phyloP scores from a whole-genome alignment of 345 rosid species.

The Eucalyptus sp. region DNA sequence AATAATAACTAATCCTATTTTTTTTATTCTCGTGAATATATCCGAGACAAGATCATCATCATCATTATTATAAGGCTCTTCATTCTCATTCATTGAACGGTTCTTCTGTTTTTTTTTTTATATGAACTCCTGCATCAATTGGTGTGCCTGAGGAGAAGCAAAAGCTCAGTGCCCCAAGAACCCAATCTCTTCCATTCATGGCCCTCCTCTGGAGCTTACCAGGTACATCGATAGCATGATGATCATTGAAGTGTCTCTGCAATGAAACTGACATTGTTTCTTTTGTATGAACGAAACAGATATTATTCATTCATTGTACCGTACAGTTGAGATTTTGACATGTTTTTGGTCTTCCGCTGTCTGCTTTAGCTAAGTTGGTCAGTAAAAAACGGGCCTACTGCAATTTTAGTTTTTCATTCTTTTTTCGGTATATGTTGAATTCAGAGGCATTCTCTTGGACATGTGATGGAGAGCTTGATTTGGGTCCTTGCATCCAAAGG shows the following conservation, averaged over 20 bases:
- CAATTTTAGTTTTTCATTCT: slow-evolving; percentile 5
- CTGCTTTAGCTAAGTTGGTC: background rate
- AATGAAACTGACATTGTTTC: background rate
- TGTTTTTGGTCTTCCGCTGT: background rate
- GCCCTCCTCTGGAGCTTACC: background rate
- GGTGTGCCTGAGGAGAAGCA: background rate
- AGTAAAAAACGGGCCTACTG: background rate
- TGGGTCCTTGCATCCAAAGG: slow-evolving; percentile 53
- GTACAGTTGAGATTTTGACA: background rate
- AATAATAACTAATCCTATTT: no score
- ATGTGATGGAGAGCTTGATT: slow-evolving; percentile 30
- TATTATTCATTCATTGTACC: background rate
- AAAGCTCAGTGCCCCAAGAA: background rate
- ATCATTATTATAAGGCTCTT: background rate
- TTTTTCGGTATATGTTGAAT: background rate
- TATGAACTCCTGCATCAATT: background rate
- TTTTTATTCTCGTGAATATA: no score
- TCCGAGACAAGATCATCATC: background rate
- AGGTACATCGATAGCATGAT: background rate
- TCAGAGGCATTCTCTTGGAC: slow-evolving; percentile 46
- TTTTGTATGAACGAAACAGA: background rate
- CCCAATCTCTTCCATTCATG: background rate
- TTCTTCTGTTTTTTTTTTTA: background rate
- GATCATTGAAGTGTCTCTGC: background rate
- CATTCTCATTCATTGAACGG: background rate